phyloP scores from a whole-genome alignment of 768 basidiomycete genomes.

The Hysterangium stoloniferum region DNA sequence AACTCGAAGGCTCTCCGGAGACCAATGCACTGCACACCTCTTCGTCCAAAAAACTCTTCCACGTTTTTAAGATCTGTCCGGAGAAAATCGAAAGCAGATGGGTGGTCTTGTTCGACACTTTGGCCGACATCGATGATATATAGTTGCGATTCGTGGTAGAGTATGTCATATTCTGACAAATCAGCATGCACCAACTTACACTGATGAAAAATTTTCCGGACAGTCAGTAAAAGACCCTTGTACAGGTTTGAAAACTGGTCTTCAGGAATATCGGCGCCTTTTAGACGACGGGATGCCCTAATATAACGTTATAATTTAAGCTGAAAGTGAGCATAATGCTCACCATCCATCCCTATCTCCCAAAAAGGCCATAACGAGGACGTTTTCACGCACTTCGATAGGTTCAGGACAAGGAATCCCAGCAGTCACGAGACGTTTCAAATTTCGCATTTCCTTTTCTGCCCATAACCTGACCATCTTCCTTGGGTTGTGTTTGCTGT shows the following conservation, averaged over 20 bases:
- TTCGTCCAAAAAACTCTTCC: conserved; percentile 82
- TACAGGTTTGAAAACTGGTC: conserved; percentile 57
- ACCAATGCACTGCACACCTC: conserved; percentile 71
- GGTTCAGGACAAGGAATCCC: conserved; percentile 85
- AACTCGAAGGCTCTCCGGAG: conserved; percentile 84
- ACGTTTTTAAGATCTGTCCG: conserved; percentile 87
- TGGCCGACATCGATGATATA: conserved; percentile 98
- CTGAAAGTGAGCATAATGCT: conserved; percentile 21
- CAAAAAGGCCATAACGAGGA: conserved; percentile 91
- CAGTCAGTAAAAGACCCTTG: conserved; percentile 64
- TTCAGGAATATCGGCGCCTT: conserved; percentile 66
- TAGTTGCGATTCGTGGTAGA: conserved; percentile 75
- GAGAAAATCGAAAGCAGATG: conserved; percentile 92
- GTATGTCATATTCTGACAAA: conserved; percentile 95
- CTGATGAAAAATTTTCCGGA: conserved; percentile 78
- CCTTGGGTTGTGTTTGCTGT: conserved; percentile 80
- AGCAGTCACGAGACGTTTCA: conserved; percentile 75
- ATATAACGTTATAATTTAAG: not conserved
- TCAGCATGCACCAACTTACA: conserved; percentile 98
- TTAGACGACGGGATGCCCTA: conserved; percentile 67
- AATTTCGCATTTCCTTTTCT: conserved; percentile 97
- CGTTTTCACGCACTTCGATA: conserved; percentile 90
- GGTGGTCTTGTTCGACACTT: conserved; percentile 97
- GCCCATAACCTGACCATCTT: conserved; percentile 99
- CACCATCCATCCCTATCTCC: conserved; percentile 79